Evolutionary conservation across 2,329 filamentous ascomycete species (phyloP), one percentile per base, ranked within the genome.

Genomic region (Venturia nashicola): DNA sequence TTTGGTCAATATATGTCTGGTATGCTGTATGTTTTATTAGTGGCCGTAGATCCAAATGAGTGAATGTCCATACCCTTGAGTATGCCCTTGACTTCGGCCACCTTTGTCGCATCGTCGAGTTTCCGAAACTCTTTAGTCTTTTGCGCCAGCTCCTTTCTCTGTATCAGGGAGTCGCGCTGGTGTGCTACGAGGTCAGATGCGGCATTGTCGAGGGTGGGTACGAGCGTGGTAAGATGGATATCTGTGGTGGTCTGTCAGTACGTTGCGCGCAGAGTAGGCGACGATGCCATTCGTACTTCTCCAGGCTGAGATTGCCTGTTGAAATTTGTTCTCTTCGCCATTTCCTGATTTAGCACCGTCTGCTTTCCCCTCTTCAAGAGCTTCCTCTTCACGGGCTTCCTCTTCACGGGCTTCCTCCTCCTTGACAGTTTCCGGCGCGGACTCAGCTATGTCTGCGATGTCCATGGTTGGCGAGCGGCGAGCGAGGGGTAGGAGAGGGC

Each of bases 51-150:
- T 42, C 9, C 34, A 23, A 23, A n/a, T n/a, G 55, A 14, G 9
- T 34, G 32, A 23, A 14, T 55, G 60, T 59, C 70, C 67, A 27
- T 73, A 91, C 90, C 87, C 81, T 96, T 97, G 65, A 99, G 77
- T 61, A 99, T 78, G 46, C 85, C 85, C 77, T 97, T 99, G 78
- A 96, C 86, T 75, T 99, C 94, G 5, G 81, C 80, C 63, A 99
- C 78, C 75, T 97, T 99, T 64, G 84, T 85, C 12, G 88, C 79
- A 79, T 99, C 91, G 70, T 97, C 93, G 12, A 96, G 82, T 75
- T 97, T 97, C 66, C 92, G 83, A 70, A 97, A 99, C 71, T 97
- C 93, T 72, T 99, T 99, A 0, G 94, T 99, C 81, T 97, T 97
- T 73, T 97, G 92, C n/a, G 95, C 94, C 23, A 99, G 80, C 66